Base-by-base conservation (phyloP, 192 early-diverging fungal species). In the Dispira simplex region DNA sequence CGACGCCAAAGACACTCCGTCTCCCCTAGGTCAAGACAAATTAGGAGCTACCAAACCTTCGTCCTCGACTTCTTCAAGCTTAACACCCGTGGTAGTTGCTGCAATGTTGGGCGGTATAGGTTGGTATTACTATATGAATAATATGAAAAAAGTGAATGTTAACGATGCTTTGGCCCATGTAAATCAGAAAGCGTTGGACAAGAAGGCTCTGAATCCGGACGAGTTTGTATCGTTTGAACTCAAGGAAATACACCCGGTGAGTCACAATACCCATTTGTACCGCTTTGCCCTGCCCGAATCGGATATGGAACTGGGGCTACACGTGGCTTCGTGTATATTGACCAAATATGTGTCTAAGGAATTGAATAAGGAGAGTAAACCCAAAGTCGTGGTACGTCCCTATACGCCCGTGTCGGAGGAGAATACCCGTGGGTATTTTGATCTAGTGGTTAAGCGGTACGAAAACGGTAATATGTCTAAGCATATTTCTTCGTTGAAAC, bases 371-470 rank as follows among this genome's bases (percentile, higher is more conserved):
- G 79, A 83, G 68, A 81, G 79, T 45, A 81, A 82, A 68, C 70
- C 78, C 39, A 72, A 68, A 46, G 25, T 59, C 16, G 77, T 85
- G 14, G 81, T 92, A 54, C 84, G 92, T 55, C 86, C 91, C 8
- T 93, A 96, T 71, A 92, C 90, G 46, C 90, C 93, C 9, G 79
- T 83, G 46, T 77, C 77, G 32, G 46, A 64, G 28, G 72, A 78
- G 66, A 74, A 81, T 59, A 75, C 70, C 16, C 71, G 70, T 44
- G 89, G 83, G 11, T 71, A 79, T 66, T 78, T 95, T 73, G 90
- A 93, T 62, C 73, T 95, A 46, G 70, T 95, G 27, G 71, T 95
- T 67, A 93, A 93, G 75, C 66, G 82, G 58, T 93, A 95, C 68
- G 73, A 76, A 11, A 74, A 81, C 2, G 86, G 86, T 46, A 68